These are phyloP conservation scores for Gastrodia elata DNA, from an alignment of 106 monocot species.

Conservation along the genomic window DNA sequence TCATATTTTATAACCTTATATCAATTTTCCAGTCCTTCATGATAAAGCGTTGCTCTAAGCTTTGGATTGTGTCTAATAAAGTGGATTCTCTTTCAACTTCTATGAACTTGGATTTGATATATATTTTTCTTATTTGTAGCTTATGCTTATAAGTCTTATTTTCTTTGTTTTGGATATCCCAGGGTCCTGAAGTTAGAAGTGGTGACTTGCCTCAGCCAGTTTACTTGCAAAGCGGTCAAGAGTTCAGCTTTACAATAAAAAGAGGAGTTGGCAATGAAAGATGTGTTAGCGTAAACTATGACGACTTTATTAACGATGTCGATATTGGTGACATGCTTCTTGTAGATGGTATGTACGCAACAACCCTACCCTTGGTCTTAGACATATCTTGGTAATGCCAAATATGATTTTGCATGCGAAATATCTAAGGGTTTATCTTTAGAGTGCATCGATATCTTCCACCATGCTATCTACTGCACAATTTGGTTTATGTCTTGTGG, in stretches of 20 bases:
- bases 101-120: not conserved
- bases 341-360: conserved; percentile 76
- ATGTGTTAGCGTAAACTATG: conserved; percentile 97
- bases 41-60: not conserved
- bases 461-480: not conserved
- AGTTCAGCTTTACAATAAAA: conserved; percentile 89
- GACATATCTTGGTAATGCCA: not conserved
- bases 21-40: not conserved
- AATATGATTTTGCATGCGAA: not conserved
- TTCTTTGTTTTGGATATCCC: conserved; percentile 8
- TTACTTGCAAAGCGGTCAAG: conserved; percentile 48
- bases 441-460: not conserved
- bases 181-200: conserved; percentile 99
- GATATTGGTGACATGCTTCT: conserved; percentile 95
- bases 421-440: not conserved
- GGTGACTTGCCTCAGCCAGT: conserved; percentile 95
- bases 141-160: not conserved
- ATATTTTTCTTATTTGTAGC: not conserved
- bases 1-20: not conserved
- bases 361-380: conserved; percentile 4
- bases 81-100: not conserved
- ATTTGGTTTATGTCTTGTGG: not conserved
- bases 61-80: not conserved
- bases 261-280: conserved; percentile 87
- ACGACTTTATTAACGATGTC: conserved; percentile 96